Percentiles rank a stretch among this genome's conserved stretches.
Conservation (phyloP, 257 asterid genomes). For the Solanum habrochaites region DNA sequence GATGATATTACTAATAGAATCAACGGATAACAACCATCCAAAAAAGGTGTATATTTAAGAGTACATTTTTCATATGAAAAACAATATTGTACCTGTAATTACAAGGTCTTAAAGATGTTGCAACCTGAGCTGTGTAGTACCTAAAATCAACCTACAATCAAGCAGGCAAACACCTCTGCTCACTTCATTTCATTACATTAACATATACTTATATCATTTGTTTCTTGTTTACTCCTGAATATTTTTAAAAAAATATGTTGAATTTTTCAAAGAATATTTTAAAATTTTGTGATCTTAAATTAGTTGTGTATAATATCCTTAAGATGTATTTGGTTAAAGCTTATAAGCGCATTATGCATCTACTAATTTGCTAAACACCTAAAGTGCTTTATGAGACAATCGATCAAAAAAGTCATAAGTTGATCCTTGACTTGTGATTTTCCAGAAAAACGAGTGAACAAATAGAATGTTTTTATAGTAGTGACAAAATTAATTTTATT, state of each 20-base stretch:
- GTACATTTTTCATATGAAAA: not conserved
- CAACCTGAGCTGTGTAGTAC: conserved; percentile 16
- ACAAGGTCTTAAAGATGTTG: not conserved
- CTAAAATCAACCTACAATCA: conserved; percentile 23
- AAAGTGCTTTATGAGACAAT: not conserved
- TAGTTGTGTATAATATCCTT: not conserved
- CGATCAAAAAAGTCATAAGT: not conserved
- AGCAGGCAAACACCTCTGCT: not conserved
- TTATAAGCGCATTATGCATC: not conserved
- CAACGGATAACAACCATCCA: not conserved
- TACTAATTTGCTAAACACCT: not conserved
- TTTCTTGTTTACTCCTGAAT: not conserved
- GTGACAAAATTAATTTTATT: too few species aligned
- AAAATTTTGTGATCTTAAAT: not conserved
- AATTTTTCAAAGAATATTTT: too few species aligned
- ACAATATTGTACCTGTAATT: conserved; percentile 4
- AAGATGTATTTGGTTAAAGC: not conserved
- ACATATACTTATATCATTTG: not conserved
- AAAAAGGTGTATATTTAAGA: not conserved
- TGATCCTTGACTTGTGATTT: not conserved
- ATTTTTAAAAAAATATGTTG: not conserved
- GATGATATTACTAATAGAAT: not conserved
- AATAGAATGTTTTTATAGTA: not conserved
- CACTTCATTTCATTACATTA: not conserved
- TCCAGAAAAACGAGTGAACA: too few species aligned